Base-by-base conservation (phyloP, 768 basidiomycete genomes). In the Flagelloscypha sp. region DNA sequence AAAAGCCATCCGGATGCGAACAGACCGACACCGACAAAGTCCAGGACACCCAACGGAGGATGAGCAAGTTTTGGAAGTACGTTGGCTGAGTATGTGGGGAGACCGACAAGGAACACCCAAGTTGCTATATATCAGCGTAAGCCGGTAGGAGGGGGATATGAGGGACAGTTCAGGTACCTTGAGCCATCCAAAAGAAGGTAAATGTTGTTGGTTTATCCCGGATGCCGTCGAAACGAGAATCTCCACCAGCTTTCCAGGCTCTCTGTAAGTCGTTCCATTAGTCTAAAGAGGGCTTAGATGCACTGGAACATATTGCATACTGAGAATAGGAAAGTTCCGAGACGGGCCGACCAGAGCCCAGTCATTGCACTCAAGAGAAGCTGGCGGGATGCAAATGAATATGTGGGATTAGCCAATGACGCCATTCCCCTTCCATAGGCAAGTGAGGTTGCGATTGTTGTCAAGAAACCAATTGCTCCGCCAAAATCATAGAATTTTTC, bases 61-160 rank as follows among this genome's bases (percentile, higher is more conserved):
- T 77, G 75, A 7, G 59, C 51, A 6, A 50, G 40, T 1, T 65
- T 48, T 0, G 80, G 77, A 6, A 79, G 50, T 3, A 63, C 53
- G 48, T 84, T 84, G 41, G 66, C 67, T 23, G 82, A 52, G 45
- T 75, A 84, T 7, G 84, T 73, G 3, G 83, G 82, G 9, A 86
- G 62, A 12, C 81, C 79, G 32, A 82, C 75, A 7, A 79, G 45
- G 16, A 74, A 56, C 25, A 84, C 70, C 83, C 83, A 84, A 2
- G 72, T 73, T 0, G 77, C 76, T 72, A 42, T 9, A 35, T 9
- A 30, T 9, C 21, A 12, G 30, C 12, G 25, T 31, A 33, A 24
- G 15, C 27, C 11, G 13, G 13, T 5, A 17, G 12, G 12, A 17
- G 27, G 28, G 11, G 7, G 12, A 23, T 16, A 33, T 12, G 13